Base-by-base conservation (phyloP, 2,329 filamentous ascomycete genomes). In the Colletotrichum tropicicola region DNA sequence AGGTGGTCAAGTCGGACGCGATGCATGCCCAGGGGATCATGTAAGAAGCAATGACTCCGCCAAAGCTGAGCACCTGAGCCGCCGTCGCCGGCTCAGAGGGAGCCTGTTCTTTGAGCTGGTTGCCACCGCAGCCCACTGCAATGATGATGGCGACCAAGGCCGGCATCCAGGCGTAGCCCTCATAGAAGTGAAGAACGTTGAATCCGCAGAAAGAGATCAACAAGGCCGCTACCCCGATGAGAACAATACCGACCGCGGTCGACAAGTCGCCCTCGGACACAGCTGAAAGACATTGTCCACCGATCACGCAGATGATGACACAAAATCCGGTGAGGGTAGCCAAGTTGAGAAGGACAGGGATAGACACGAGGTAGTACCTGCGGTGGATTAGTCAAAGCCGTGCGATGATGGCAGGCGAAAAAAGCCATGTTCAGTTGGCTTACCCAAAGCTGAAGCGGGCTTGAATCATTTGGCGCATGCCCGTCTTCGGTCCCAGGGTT, bases 11-110 rank as follows among this genome's bases (percentile, higher is more conserved):
- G 71, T 90, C 88, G 19, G 85, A 87, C 0, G 86, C 81, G 23
- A 89, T 78, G 2, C 82, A 83, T 4, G 82, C 85, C 82, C 86
- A 91, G 0, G 89, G 87, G 2, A 91, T 82, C 79, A 89, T 85
- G 71, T 89, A 90, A 0, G 85, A 86, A 0, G 88, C 87, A 4
- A 91, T 82, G 54, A 89, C 82, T 76, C 87, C 87, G 49, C 82
- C 87, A 67, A 87, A 91, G 28, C 80, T 84, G 5, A 90, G 71
- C 2, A 89, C 75, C 10, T 79, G 75, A 2, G 78, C 72, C 0
- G 85, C 82, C 1, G 80, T 79, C 0, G 84, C 73, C 5, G 77
- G 71, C 39, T 70, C 48, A 2, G 60, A 71, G 15, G 66, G 60
- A 2, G 71, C 76, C 67, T 83, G 82, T 2, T 79, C 57, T 19